These are phyloP conservation scores for Chlamydomonas eustigma DNA, from an alignment of 139 green algal genomes.

Conservation along the genomic window DNA sequence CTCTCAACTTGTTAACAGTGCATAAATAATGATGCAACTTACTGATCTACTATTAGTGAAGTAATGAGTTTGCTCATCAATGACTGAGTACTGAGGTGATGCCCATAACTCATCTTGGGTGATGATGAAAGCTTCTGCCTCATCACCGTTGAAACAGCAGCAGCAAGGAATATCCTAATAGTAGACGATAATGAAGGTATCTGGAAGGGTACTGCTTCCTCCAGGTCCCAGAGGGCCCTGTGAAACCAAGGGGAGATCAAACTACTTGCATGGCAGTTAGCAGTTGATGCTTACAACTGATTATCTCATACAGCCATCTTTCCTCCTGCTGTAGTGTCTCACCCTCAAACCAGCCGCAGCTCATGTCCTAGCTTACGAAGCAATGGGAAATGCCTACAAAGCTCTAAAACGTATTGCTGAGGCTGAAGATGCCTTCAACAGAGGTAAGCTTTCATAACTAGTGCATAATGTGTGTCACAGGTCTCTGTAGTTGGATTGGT, in stretches of 20 bases:
- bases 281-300: neutral
- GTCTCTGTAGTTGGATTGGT: neutral
- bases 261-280: neutral
- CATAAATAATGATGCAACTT: no score
- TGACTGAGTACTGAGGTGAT: no score
- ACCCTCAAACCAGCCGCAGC: neutral
- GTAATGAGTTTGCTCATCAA: no score
- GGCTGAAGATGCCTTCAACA: neutral
- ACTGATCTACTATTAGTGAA: no score
- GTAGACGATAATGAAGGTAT: neutral
- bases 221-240: no score
- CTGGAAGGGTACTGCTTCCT: no score
- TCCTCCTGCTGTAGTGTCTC: neutral
- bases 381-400: neutral
- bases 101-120: no score
- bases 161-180: no score
- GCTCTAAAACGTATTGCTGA: neutral
- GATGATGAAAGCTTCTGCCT: no score
- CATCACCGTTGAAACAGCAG: no score
- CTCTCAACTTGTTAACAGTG: no score
- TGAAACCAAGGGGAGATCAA: neutral
- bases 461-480: neutral
- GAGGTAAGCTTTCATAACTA: neutral
- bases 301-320: neutral
- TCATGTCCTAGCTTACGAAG: neutral